These are phyloP conservation scores for Epichloe festucae DNA, from an alignment of 2,329 filamentous ascomycete species.

Conservation along the genomic window DNA sequence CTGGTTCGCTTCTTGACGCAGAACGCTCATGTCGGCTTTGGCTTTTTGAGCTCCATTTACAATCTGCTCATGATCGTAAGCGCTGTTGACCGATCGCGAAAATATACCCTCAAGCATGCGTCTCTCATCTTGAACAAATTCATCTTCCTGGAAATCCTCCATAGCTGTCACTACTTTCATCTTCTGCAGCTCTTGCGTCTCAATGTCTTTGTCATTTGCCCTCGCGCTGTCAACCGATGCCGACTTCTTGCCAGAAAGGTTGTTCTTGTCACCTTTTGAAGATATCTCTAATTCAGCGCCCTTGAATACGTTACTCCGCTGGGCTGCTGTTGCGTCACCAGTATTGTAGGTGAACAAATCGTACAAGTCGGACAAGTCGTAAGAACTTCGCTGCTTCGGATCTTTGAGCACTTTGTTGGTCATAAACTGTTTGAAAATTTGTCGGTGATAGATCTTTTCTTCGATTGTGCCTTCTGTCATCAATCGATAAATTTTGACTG, in stretches of 20 bases:
- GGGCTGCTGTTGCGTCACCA: constrained; percentile 45
- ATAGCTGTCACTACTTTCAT: constrained; percentile 49
- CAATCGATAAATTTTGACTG: constrained; percentile 92
- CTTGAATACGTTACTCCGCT: constrained; percentile 77
- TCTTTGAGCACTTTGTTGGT: constrained; percentile 94
- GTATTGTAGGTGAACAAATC: constrained; percentile 66
- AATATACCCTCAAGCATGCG: constrained; percentile 85
- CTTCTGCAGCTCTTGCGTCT: constrained; percentile 33
- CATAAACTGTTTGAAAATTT: constrained; percentile 97
- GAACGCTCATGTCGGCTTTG: constrained; percentile 61
- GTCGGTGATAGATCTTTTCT: constrained; percentile 97
- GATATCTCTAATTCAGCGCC: constrained; percentile 56
- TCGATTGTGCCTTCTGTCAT: constrained; percentile 98
- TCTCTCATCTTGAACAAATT: constrained; percentile 46
- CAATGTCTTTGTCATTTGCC: constrained; percentile 13
- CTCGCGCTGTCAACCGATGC: constrained; percentile 6
- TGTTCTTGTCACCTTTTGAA: constrained; percentile 2
- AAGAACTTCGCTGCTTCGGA: constrained; percentile 82
- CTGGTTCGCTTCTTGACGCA: constrained; percentile 69
- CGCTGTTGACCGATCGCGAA: constrained; percentile 75
- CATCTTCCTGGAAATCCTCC: constrained; percentile 47
- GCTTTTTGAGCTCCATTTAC: constrained; percentile 62
- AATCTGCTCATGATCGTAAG: constrained; percentile 86
- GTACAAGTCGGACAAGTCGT: constrained; percentile 79
- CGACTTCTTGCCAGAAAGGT: constrained; percentile 1